phyloP scores from a whole-genome alignment of 768 basidiomycete genomes.

The Daedaleopsis nitida region DNA sequence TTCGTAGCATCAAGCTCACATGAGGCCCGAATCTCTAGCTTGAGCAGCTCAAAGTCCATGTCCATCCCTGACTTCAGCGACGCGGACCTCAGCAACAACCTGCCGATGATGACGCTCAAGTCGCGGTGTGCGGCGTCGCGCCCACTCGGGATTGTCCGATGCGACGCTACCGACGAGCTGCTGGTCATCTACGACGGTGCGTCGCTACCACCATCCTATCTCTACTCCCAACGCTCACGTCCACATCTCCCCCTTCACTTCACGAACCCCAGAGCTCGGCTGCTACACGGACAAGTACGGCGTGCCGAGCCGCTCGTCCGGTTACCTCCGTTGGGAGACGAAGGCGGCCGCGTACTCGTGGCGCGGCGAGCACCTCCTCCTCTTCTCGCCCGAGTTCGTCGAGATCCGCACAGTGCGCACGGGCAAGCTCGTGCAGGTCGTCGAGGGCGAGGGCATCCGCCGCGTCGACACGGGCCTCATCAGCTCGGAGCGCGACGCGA shows the following conservation, averaged over 20 bases:
- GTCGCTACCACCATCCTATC: constrained; percentile 23
- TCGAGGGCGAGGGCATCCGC: constrained; percentile 71
- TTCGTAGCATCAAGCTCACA: constrained; percentile 33
- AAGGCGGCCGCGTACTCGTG: constrained; percentile 62
- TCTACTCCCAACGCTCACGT: not conserved
- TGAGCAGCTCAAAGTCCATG: constrained; percentile 30
- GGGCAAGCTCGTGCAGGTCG: constrained; percentile 78
- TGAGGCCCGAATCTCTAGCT: constrained; percentile 32
- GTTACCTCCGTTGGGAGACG: constrained; percentile 80
- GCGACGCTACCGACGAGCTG: constrained; percentile 52
- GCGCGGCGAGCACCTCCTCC: constrained; percentile 64
- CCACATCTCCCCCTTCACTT: not conserved
- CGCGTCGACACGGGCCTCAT: constrained; percentile 51
- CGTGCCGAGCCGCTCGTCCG: constrained; percentile 56
- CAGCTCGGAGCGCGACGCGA: constrained; percentile 41
- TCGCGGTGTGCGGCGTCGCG: constrained; percentile 55
- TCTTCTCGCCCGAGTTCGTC: constrained; percentile 75
- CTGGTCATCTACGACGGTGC: constrained; percentile 76
- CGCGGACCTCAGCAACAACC: constrained; percentile 34
- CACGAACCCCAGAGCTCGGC: constrained; percentile 57
- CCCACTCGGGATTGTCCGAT: constrained; percentile 67
- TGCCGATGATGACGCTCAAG: constrained; percentile 56
- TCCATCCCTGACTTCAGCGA: constrained; percentile 63
- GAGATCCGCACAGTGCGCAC: constrained; percentile 69
- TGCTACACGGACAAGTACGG: constrained; percentile 78